These are phyloP conservation scores for Corylus avellana DNA, from an alignment of 306 rosid genomes.

Conservation along the genomic window DNA sequence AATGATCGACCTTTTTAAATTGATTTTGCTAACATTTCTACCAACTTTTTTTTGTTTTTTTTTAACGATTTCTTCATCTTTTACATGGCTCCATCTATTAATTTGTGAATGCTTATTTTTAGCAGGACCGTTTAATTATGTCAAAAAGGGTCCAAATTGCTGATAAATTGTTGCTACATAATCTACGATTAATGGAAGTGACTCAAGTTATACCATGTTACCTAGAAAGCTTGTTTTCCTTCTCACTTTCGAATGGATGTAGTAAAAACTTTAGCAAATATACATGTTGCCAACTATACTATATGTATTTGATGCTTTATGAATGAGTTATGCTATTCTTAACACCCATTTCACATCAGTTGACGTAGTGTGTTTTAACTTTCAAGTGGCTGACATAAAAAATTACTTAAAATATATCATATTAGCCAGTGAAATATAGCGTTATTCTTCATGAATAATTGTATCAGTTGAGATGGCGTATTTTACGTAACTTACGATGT, in stretches of 20 bases:
- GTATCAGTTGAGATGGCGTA: too few species aligned
- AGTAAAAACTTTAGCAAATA: too few species aligned
- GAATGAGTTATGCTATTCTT: too few species aligned
- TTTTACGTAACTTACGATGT: too few species aligned
- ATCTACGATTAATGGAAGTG: background rate
- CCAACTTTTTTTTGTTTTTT: background rate
- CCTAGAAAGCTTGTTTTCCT: too few species aligned
- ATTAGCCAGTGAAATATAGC: too few species aligned
- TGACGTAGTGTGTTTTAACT: too few species aligned
- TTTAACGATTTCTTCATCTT: background rate
- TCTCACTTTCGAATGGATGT: too few species aligned
- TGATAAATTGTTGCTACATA: background rate
- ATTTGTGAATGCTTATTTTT: background rate
- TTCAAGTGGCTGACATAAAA: too few species aligned
- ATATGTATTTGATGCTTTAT: background rate
- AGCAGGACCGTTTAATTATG: background rate
- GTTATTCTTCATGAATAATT: too few species aligned
- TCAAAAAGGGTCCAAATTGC: background rate
- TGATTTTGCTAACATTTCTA: background rate
- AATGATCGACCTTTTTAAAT: constrained; percentile 28
- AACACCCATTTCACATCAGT: too few species aligned
- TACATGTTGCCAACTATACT: background rate
- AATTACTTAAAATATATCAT: too few species aligned
- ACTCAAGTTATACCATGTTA: background rate
- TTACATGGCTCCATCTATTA: background rate